Conservation (phyloP, 805 yeast species). For the Saccharomyces eubayanus region DNA sequence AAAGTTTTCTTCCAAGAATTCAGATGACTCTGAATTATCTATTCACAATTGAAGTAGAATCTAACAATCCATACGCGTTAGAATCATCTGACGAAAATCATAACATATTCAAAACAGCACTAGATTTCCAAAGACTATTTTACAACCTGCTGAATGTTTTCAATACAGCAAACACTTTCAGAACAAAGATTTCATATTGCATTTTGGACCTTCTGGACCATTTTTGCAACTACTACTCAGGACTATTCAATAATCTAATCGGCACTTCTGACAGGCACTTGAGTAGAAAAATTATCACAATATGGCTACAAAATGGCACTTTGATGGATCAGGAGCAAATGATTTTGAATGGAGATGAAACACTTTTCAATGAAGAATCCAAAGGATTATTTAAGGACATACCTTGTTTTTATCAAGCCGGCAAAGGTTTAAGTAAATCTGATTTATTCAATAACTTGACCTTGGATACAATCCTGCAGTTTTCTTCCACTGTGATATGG, state of each 20-base stretch:
- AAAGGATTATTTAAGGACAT: constrained; percentile 23
- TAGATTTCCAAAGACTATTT: constrained; percentile 23
- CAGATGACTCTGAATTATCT: constrained; percentile 46
- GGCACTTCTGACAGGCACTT: constrained; percentile 15
- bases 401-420: constrained; percentile 23
- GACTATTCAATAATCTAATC: constrained; percentile 25
- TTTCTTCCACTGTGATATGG: constrained; percentile 50
- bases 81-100: constrained; percentile 29
- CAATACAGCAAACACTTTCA: constrained; percentile 35
- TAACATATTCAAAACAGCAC: constrained; percentile 26
- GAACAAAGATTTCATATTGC: constrained; percentile 43
- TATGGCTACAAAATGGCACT: constrained; percentile 33
- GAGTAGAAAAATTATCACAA: constrained; percentile 21
- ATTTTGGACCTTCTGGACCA: constrained; percentile 32
- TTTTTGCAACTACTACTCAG: constrained; percentile 32
- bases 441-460: constrained; percentile 49
- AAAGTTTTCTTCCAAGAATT: constrained; percentile 55
- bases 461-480: constrained; percentile 43
- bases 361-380: constrained; percentile 24
- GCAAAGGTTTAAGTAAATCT: constrained; percentile 32
- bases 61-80: constrained; percentile 32
- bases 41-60: constrained; percentile 41
- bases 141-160: constrained; percentile 24
- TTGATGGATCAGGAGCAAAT: constrained; percentile 28
- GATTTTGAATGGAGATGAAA: constrained; percentile 21